Percentiles rank a stretch among this genome's conserved stretches.
Evolutionary conservation across 139 green algal species (phyloP).

Genomic region (Pycnococcus provasolii): DNA sequence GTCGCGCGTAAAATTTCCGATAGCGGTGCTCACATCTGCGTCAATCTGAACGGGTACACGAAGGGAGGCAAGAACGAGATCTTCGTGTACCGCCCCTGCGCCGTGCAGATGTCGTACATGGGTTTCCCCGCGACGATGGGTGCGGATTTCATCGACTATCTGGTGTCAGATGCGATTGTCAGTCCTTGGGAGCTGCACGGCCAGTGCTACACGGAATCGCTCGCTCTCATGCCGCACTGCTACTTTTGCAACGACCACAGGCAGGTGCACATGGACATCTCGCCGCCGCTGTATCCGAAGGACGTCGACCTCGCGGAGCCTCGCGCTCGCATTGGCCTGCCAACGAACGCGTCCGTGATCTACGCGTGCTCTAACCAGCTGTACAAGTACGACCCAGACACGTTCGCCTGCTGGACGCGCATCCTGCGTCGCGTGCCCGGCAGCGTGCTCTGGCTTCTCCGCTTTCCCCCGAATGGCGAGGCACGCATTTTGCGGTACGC

Average conservation of each 20-base stretch:
- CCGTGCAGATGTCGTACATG: conserved; percentile 68
- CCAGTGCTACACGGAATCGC: conserved; percentile 67
- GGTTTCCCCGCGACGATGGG: conserved; percentile 80
- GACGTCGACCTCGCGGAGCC: background rate
- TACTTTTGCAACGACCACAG: conserved; percentile 94
- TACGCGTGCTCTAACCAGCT: conserved; percentile 77
- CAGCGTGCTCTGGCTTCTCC: conserved; percentile 77
- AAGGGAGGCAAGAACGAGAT: conserved; percentile 87
- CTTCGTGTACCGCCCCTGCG: conserved; percentile 72
- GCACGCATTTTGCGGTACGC: conserved; percentile 43
- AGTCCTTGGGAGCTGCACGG: conserved; percentile 38
- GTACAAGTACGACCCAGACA: conserved; percentile 86
- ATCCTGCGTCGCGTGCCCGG: conserved; percentile 50
- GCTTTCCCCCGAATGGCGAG: conserved; percentile 75
- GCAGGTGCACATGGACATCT: conserved; percentile 43
- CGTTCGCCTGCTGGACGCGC: conserved; percentile 63
- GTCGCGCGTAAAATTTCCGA: conserved; percentile 53
- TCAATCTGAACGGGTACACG: conserved; percentile 91
- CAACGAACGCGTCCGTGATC: conserved; percentile 55
- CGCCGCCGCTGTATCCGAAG: no score
- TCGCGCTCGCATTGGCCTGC: conserved; percentile 50
- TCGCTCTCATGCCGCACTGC: conserved; percentile 75
- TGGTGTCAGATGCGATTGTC: conserved; percentile 67
- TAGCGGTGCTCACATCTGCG: conserved; percentile 58
- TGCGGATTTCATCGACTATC: conserved; percentile 65